Conservation (phyloP, 169 alveolate species). For the Plasmodium gallinaceum region DNA sequence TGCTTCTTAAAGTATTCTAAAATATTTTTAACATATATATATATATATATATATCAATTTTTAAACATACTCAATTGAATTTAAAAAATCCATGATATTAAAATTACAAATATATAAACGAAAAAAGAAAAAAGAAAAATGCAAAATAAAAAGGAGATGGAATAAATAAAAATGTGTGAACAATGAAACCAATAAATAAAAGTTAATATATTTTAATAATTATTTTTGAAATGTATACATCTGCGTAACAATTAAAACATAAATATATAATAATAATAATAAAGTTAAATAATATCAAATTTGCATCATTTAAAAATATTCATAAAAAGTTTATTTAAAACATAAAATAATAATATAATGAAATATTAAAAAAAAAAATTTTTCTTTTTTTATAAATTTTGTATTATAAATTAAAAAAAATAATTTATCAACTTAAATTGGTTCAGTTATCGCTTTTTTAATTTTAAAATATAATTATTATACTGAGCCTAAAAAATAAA, state of each 20-base stretch:
- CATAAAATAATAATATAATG: slow-evolving; percentile 6
- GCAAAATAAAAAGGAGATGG: background rate
- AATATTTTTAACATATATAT: no score
- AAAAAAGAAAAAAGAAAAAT: slow-evolving; percentile 36
- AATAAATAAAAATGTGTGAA: background rate
- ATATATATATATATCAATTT: background rate
- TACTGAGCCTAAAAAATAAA: slow-evolving; percentile 56
- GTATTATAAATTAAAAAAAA: slow-evolving; percentile 10
- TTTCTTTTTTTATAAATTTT: slow-evolving; percentile 18
- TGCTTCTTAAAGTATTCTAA: background rate
- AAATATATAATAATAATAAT: slow-evolving; percentile 4
- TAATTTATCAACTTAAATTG: slow-evolving; percentile 15
- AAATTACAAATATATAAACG: slow-evolving; percentile 69
- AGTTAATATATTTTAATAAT: background rate
- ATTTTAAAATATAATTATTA: slow-evolving; percentile 60
- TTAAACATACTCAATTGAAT: slow-evolving; percentile 60
- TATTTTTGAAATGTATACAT: slow-evolving; percentile 9
- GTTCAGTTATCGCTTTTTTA: slow-evolving; percentile 43
- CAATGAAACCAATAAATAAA: background rate
- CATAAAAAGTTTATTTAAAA: slow-evolving; percentile 48
- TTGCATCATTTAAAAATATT: slow-evolving; percentile 41
- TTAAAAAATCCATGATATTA: slow-evolving; percentile 26
- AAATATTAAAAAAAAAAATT: slow-evolving; percentile 34
- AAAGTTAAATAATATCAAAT: slow-evolving; percentile 46
- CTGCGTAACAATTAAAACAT: slow-evolving; percentile 20